Conservation (phyloP, 257 asterid genomes). For the Jacaranda mimosifolia region DNA sequence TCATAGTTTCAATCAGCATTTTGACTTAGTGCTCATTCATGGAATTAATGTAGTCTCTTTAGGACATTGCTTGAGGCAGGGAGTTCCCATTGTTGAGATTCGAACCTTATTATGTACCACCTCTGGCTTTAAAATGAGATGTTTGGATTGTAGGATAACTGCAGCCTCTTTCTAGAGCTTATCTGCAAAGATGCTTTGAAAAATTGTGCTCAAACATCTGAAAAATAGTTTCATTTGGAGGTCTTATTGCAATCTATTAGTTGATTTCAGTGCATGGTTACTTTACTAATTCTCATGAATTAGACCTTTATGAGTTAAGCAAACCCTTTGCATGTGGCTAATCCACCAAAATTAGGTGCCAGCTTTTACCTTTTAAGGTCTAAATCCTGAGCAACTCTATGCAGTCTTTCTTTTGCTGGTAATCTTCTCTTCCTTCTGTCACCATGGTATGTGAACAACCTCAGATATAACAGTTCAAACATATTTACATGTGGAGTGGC, state of each 20-base stretch:
- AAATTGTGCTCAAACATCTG: constrained; percentile 6
- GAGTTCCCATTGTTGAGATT: not conserved
- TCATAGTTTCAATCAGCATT: not conserved
- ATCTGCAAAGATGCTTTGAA: not conserved
- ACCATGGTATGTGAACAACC: not conserved
- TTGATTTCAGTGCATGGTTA: not conserved
- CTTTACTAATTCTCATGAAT: not conserved
- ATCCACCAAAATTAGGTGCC: not conserved
- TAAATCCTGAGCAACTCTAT: no score
- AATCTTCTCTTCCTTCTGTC: not conserved
- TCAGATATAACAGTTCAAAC: not conserved
- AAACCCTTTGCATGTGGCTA: not conserved
- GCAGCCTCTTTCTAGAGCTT: constrained; percentile 4
- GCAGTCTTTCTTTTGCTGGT: no score
- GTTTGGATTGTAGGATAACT: not conserved
- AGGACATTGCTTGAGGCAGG: not conserved
- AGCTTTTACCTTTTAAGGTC: not conserved
- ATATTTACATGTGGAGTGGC: not conserved
- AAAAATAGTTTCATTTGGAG: not conserved
- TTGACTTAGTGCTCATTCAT: not conserved
- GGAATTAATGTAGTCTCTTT: constrained; percentile 21
- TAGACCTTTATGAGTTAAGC: not conserved
- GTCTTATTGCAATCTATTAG: not conserved
- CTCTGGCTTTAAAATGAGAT: constrained; percentile 10
- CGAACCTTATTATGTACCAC: not conserved